Evolutionary conservation across 768 basidiomycete species (phyloP), one percentile per base, ranked within the genome.

Genomic region (Lenzites betulinus): DNA sequence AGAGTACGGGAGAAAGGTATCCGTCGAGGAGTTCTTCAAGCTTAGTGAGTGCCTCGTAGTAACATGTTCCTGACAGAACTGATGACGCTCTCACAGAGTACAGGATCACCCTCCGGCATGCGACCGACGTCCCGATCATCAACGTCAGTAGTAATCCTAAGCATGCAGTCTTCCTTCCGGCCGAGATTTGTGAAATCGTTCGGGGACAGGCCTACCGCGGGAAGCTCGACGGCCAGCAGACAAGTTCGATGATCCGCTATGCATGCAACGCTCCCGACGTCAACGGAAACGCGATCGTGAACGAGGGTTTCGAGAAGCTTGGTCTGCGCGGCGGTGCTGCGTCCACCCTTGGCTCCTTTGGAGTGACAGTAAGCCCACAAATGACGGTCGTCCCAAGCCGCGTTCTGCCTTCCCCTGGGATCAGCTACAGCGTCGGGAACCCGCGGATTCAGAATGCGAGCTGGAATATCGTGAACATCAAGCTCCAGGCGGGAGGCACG

Each of bases 401-500:
- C 16, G 81, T 89, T 59, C 81, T 94, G 1, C 75, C 74, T 0
- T 73, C 87, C 0, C 92, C 92, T 0, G 60, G 63, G 1, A 66
- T 93, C 51, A 75, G 75, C 2, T 93, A 93, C 67, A 75, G 72
- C 38, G 72, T 64, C 4, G 85, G 83, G 1, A 69, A 57, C 71
- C 54, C 71, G 2, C 78, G 73, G 15, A 80, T 84, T 7, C 74
- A 67, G 36, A 82, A 87, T 33, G 92, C 86, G 0, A 81, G 83
- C 39, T 93, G 92, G 92, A 93, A 93, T 62, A 86, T 92, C 53
- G 69, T 87, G 35, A 78, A 87, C 23, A 86, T 89, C 54, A 84
- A 85, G 67, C 92, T 93, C 67, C 83, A 86, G 35, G 68, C 66
- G 0, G 84, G 83, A 0, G 87, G 78, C 0, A 66, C 55, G 1